Base-by-base conservation (phyloP, 495 filamentous ascomycete genomes). In the Hypoxylon rickii region DNA sequence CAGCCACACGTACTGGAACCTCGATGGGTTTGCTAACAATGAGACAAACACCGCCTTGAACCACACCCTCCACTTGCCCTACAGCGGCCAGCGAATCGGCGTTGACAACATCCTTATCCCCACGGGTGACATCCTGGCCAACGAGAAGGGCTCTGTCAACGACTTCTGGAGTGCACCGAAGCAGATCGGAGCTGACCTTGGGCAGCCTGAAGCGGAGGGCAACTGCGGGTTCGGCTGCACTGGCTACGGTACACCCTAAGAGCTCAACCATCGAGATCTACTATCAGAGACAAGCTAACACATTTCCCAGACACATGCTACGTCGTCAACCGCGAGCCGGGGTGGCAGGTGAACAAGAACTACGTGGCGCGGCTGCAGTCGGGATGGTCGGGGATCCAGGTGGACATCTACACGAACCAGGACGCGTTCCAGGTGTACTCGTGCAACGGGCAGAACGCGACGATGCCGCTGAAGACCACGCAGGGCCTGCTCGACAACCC, bases 1-100 rank as follows among this genome's bases (percentile, higher is more conserved):
- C 54, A 81, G 76, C 41, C 80, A 83, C 58, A 83, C 88, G 41
- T 96, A 95, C 75, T 96, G 89, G 89, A 94, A 95, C 71, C 76
- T 96, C 47, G 89, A 92, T 67, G 90, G 84, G 7, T 96, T 91
- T 68, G 72, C 76, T 51, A 82, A 83, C 65, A 74, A 76, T 21
- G 74, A 86, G 64, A 85, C 86, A 2, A 65, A 78, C 12, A 79
- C 75, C 5, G 78, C 84, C 18, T 75, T 95, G n/a, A 86, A 91
- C 61, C 83, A 94, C 69, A 81, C 79, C 42, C 73, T 96, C 32
- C 82, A 85, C 52, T 59, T 95, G 61, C 90, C 90, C 2, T 83
- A 88, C 54, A 83, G 83, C 33, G 80, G 81, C 22, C 85, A 87
- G 51, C 82, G 87, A 55, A 72, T 92, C 21, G 88, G 65, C n/a